phyloP scores from a whole-genome alignment of 441 rosid species.

The Aleurites moluccanus region DNA sequence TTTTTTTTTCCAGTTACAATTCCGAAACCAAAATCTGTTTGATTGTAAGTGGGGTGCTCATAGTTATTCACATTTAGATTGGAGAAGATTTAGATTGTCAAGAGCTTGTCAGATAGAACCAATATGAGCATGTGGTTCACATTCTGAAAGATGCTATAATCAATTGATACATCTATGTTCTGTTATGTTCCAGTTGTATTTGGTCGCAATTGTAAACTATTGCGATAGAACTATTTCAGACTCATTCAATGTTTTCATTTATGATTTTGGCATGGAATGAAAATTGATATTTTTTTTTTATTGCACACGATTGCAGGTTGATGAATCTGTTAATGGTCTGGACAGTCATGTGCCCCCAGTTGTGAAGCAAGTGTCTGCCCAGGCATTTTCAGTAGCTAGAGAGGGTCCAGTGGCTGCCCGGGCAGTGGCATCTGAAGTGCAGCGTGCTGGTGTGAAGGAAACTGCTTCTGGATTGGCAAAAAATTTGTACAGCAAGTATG shows the following conservation, averaged over 20 bases:
- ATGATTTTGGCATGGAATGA: not conserved
- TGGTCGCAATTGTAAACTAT: not conserved
- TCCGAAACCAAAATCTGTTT: too few species aligned
- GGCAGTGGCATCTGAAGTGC: constrained; percentile 64
- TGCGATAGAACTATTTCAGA: not conserved
- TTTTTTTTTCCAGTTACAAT: too few species aligned
- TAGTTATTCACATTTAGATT: too few species aligned
- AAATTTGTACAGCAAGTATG: constrained; percentile 62
- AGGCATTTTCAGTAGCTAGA: constrained; percentile 66
- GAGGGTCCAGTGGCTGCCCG: constrained; percentile 67
- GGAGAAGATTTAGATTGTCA: too few species aligned
- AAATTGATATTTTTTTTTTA: not conserved
- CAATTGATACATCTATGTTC: too few species aligned
- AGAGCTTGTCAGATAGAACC: too few species aligned
- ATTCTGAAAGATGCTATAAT: too few species aligned
- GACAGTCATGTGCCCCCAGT: constrained; percentile 66
- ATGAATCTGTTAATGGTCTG: constrained; percentile 56
- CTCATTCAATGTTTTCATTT: not conserved
- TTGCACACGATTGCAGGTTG: constrained; percentile 54
- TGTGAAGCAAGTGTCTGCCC: constrained; percentile 69
- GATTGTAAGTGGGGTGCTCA: too few species aligned
- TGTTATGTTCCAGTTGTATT: too few species aligned
- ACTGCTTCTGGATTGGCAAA: constrained; percentile 76
- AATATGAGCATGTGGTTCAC: too few species aligned
- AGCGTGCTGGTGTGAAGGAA: constrained; percentile 63